These are phyloP conservation scores for Sphaceloma murrayae DNA, from an alignment of 2,329 filamentous ascomycete species.

Conservation along the genomic window DNA sequence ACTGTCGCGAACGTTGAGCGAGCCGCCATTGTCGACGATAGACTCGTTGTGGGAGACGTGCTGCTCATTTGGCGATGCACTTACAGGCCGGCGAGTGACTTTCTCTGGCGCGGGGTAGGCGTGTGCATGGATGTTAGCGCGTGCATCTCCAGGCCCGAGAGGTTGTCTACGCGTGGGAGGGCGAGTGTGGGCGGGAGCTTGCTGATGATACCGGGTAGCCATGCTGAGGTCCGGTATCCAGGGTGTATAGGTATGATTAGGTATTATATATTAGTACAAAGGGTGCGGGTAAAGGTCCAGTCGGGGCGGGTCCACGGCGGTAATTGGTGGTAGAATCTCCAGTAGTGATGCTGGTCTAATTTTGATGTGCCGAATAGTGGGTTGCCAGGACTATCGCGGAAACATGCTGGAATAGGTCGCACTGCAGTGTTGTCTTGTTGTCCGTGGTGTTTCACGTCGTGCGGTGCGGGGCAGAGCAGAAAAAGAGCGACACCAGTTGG, in stretches of 20 bases:
- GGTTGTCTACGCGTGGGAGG: conserved; percentile 18
- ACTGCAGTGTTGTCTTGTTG: neutral
- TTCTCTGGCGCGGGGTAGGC: conserved; percentile 19
- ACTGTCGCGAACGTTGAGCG: conserved; percentile 33
- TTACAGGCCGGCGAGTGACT: conserved; percentile 18
- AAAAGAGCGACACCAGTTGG: conserved; percentile 10
- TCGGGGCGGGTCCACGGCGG: too few species aligned
- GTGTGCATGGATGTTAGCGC: conserved; percentile 19
- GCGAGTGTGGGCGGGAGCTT: conserved; percentile 10
- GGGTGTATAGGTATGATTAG: conserved; percentile 7
- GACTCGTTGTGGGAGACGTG: conserved; percentile 37
- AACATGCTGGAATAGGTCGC: conserved; percentile 4
- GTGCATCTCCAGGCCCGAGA: conserved; percentile 20
- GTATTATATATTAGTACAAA: conserved; percentile 14
- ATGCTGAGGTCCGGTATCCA: conserved; percentile 8
- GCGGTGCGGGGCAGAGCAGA: neutral
- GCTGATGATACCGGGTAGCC: conserved; percentile 18
- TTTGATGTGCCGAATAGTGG: too few species aligned
- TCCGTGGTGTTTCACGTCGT: neutral
- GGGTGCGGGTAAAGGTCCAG: too few species aligned
- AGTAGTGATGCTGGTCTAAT: conserved; percentile 6
- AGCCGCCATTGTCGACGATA: conserved; percentile 34
- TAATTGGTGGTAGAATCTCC: neutral
- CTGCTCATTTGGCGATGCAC: conserved; percentile 16
- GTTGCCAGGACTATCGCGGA: conserved; percentile 3